Conservation (phyloP, 768 basidiomycete genomes). For the Naganishia vaughanmartiniae region DNA sequence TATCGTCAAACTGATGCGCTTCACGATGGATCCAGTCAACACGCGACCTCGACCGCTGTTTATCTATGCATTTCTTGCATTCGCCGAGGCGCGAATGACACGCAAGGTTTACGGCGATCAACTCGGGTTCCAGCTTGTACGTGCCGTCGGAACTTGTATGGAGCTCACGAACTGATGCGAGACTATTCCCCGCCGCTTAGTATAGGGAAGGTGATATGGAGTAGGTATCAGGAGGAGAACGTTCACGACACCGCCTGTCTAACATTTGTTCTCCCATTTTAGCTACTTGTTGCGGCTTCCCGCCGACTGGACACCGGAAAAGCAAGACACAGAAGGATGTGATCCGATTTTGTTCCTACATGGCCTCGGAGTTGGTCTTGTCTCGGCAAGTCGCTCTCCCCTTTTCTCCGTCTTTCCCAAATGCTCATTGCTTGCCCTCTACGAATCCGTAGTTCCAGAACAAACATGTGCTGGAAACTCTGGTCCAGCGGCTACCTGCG, state of each 20-base stretch:
- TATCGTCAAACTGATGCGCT: slow-evolving; percentile 59
- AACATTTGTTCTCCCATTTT: not conserved
- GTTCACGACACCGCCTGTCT: not conserved
- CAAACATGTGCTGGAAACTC: slow-evolving; percentile 57
- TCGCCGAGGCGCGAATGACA: slow-evolving; percentile 40
- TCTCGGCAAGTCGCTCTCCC: slow-evolving; percentile 21
- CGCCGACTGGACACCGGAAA: slow-evolving; percentile 63
- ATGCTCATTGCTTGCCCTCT: slow-evolving; percentile 38
- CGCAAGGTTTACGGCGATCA: slow-evolving; percentile 43
- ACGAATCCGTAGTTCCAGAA: slow-evolving; percentile 62
- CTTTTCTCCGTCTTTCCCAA: not conserved
- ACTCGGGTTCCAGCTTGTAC: slow-evolving; percentile 59
- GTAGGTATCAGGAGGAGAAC: slow-evolving; percentile 53
- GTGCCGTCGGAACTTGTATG: slow-evolving; percentile 41
- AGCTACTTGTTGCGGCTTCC: slow-evolving; percentile 78
- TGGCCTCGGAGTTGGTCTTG: slow-evolving; percentile 78
- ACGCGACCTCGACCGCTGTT: slow-evolving; percentile 65
- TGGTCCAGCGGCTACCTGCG: slow-evolving; percentile 57
- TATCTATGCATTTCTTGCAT: slow-evolving; percentile 55
- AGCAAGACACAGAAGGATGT: slow-evolving; percentile 50
- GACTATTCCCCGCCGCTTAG: slow-evolving; percentile 7
- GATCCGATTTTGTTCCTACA: slow-evolving; percentile 77
- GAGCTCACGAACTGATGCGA: slow-evolving; percentile 52
- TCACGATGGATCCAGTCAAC: slow-evolving; percentile 75
- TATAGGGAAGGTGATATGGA: slow-evolving; percentile 66